These are phyloP conservation scores for Tephrocybe sp. DNA, from an alignment of 768 basidiomycete species.

Conservation along the genomic window DNA sequence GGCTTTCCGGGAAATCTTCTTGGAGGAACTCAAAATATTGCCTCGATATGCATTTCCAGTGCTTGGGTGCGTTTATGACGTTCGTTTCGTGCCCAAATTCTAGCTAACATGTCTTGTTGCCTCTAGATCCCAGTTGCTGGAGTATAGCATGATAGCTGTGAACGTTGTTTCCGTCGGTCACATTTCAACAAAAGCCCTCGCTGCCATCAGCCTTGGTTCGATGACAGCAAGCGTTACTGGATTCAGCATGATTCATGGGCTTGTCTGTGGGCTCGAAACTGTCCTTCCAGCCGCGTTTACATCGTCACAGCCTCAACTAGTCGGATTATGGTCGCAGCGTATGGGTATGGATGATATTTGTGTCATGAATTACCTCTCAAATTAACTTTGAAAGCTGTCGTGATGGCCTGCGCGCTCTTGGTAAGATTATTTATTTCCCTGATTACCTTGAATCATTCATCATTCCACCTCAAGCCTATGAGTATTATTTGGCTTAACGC, in stretches of 20 bases:
- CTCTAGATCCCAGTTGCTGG: constrained; percentile 74
- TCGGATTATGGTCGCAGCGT: constrained; percentile 87
- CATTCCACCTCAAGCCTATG: too few species aligned
- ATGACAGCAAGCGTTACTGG: constrained; percentile 73
- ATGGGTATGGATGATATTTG: constrained; percentile 61
- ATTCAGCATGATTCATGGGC: constrained; percentile 76
- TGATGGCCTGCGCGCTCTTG: too few species aligned
- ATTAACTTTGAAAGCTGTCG: too few species aligned
- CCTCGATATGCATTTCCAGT: too few species aligned
- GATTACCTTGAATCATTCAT: constrained; percentile 18
- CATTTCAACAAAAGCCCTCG: constrained; percentile 82
- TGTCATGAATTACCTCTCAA: too few species aligned
- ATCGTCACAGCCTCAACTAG: constrained; percentile 72
- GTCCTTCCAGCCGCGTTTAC: constrained; percentile 95
- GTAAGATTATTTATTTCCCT: too few species aligned
- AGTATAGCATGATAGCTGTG: constrained; percentile 81
- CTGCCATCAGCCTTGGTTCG: constrained; percentile 70
- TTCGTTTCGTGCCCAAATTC: too few species aligned
- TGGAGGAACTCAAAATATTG: too few species aligned
- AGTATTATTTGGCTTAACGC: constrained; percentile 78
- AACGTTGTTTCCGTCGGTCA: constrained; percentile 88
- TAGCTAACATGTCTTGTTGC: too few species aligned
- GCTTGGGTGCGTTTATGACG: too few species aligned
- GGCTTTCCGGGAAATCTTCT: too few species aligned
- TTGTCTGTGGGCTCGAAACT: constrained; percentile 83